Conservation (phyloP, 2,329 filamentous ascomycete genomes). For the Cyphellophora attinorum region DNA sequence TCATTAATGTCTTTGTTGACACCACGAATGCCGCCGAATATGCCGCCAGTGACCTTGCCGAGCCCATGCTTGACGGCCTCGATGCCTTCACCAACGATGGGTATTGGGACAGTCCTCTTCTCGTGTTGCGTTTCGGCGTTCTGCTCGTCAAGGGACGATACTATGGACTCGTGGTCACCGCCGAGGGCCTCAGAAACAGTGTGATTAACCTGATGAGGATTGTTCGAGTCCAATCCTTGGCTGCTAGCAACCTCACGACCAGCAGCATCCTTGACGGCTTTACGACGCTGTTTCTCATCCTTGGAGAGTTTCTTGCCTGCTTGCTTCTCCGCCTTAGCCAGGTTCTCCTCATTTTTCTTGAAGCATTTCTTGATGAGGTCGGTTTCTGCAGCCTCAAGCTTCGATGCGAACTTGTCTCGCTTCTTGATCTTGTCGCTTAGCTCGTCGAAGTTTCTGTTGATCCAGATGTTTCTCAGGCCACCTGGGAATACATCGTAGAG, state of each 20-base stretch:
- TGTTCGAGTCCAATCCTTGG: conserved; percentile 44
- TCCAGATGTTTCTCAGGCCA: conserved; percentile 90
- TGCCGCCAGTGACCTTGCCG: conserved; percentile 33
- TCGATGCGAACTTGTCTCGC: conserved; percentile 59
- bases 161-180: conserved; percentile 13
- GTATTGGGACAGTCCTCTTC: conserved; percentile 30
- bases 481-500: conserved; percentile 95
- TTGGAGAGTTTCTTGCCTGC: conserved; percentile 36
- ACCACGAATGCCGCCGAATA: conserved; percentile 34
- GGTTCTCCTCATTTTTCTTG: conserved; percentile 63
- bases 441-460: conserved; percentile 79
- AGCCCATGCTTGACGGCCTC: conserved; percentile 42
- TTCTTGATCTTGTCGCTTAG: conserved; percentile 75
- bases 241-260: conserved; percentile 35
- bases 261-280: conserved; percentile 41
- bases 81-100: conserved; percentile 40
- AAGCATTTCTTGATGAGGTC: conserved; percentile 72
- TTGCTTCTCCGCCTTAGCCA: conserved; percentile 55
- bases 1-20: conserved; percentile 28
- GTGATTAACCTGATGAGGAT: conserved; percentile 46
- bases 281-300: conserved; percentile 31
- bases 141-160: conserved; percentile 21
- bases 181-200: conserved; percentile 38
- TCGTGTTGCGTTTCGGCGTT: not conserved
- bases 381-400: conserved; percentile 74